Conservation (phyloP, 805 yeast species). For the Schizosaccharomyces pombe region DNA sequence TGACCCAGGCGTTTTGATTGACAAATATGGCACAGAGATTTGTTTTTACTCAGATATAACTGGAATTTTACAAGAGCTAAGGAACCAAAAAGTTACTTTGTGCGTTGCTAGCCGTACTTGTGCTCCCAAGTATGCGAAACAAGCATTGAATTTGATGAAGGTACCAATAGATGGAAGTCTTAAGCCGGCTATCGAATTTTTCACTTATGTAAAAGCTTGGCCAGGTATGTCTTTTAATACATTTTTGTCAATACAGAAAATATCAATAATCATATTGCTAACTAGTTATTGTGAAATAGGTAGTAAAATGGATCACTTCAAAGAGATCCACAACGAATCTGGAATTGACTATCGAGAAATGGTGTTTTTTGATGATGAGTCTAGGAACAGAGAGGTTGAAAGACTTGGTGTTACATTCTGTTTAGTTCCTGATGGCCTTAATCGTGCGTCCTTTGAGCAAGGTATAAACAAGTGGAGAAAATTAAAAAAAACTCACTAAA, state of each 20-base stretch:
- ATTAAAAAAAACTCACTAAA: constrained; percentile 4
- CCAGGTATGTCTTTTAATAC: constrained; percentile 18
- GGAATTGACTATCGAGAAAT: constrained; percentile 27
- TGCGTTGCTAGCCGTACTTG: constrained; percentile 62
- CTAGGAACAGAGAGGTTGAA: constrained; percentile 54
- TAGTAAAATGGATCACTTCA: constrained; percentile 31
- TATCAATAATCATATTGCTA: constrained; percentile 6
- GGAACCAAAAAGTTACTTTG: constrained; percentile 24
- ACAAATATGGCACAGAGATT: constrained; percentile 29
- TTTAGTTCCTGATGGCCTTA: constrained; percentile 38
- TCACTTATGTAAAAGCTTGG: constrained; percentile 48
- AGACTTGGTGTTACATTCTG: constrained; percentile 46
- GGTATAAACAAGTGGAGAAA: constrained; percentile 20
- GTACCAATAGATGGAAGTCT: constrained; percentile 15
- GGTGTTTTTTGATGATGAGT: constrained; percentile 59
- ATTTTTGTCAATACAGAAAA: not conserved
- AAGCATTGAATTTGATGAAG: constrained; percentile 23
- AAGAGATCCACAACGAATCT: constrained; percentile 24
- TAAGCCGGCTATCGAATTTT: constrained; percentile 27
- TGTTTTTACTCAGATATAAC: constrained; percentile 47
- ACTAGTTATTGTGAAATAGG: constrained; percentile 20
- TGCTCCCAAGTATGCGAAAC: constrained; percentile 52
- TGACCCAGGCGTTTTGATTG: constrained; percentile 22
- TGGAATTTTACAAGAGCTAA: constrained; percentile 31
- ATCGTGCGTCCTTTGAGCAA: constrained; percentile 28